These are phyloP conservation scores for Aspergillus jensenii DNA, from an alignment of 2,329 filamentous ascomycete species.

Conservation along the genomic window DNA sequence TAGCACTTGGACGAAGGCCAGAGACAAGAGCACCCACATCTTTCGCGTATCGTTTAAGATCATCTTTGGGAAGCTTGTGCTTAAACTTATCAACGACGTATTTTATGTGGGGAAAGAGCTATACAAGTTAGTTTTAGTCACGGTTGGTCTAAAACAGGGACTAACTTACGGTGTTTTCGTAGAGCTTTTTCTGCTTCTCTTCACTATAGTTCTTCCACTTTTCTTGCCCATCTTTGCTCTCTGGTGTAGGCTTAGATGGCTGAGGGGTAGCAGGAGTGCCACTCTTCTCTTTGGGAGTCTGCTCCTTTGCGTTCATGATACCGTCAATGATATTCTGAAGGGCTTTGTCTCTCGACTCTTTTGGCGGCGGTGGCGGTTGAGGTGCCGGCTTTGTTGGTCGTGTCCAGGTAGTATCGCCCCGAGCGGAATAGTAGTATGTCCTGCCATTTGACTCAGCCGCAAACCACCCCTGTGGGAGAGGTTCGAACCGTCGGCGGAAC, in stretches of 20 bases:
- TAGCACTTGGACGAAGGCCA: slow-evolving; percentile 42
- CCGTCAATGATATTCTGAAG: slow-evolving; percentile 84
- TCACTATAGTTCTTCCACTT: slow-evolving; percentile 53
- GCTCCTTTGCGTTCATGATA: slow-evolving; percentile 69
- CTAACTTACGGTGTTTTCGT: slow-evolving; percentile 79
- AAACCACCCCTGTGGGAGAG: slow-evolving; percentile 84
- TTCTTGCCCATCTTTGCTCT: slow-evolving; percentile 43
- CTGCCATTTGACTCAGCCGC: slow-evolving; percentile 71
- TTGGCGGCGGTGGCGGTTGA: slow-evolving; percentile 60
- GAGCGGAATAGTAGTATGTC: slow-evolving; percentile 81
- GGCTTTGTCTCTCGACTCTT: slow-evolving; percentile 71
- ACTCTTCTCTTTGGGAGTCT: slow-evolving; percentile 53
- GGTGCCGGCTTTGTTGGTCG: slow-evolving; percentile 69
- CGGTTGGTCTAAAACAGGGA: neutral
- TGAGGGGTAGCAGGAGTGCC: slow-evolving; percentile 66
- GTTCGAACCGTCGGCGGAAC: slow-evolving; percentile 56
- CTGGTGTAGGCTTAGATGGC: slow-evolving; percentile 56
- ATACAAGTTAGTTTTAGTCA: slow-evolving; percentile 13
- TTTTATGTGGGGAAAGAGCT: slow-evolving; percentile 84
- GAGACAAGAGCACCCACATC: slow-evolving; percentile 47
- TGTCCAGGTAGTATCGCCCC: slow-evolving; percentile 78
- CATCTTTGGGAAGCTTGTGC: slow-evolving; percentile 80
- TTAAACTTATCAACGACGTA: slow-evolving; percentile 84
- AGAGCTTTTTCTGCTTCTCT: slow-evolving; percentile 93
- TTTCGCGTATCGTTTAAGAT: slow-evolving; percentile 64